Evolutionary conservation across 2,329 filamentous ascomycete species (phyloP).

Genomic region (Aspergillus sp.): DNA sequence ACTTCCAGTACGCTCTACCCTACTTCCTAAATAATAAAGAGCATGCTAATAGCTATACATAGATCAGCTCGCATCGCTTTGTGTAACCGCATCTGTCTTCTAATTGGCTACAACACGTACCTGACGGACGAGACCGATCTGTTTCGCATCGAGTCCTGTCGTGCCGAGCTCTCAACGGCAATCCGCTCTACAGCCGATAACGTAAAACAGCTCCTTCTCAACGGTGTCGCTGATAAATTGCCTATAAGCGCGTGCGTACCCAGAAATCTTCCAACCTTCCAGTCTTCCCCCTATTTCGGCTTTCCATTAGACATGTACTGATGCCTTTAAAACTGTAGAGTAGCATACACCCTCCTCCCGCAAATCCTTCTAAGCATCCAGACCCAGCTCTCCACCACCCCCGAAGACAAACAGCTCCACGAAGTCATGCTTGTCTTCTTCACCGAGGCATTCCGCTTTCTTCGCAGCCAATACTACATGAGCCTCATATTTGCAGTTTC

Average conservation of each 20-base stretch:
- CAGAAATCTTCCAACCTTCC: not conserved
- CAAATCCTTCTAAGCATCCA: slow-evolving; percentile 17
- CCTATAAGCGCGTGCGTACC: slow-evolving; percentile 16
- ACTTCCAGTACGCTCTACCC: slow-evolving; percentile 14
- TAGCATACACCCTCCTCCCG: slow-evolving; percentile 14
- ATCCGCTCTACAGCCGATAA: slow-evolving; percentile 14
- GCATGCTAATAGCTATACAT: not conserved
- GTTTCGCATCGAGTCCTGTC: slow-evolving; percentile 10
- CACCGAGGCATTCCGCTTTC: slow-evolving; percentile 13
- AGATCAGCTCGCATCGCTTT: slow-evolving; percentile 16
- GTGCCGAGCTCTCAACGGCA: slow-evolving; percentile 7
- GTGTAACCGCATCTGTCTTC: slow-evolving; percentile 13
- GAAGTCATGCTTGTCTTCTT: slow-evolving; percentile 17
- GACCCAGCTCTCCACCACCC: slow-evolving; percentile 11
- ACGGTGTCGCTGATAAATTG: slow-evolving; percentile 15
- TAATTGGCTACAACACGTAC: slow-evolving; percentile 4
- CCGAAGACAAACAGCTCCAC: slow-evolving; percentile 15
- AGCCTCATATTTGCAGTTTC: slow-evolving; percentile 11
- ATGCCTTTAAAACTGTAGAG: not conserved
- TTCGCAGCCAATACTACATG: slow-evolving; percentile 15
- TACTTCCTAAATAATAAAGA: too few species aligned
- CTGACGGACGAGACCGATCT: slow-evolving; percentile 6
- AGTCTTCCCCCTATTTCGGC: not conserved
- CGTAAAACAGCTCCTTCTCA: slow-evolving; percentile 13
- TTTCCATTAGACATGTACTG: not conserved